phyloP scores from a whole-genome alignment of 2,329 filamentous ascomycete genomes.

The Juglanconis sp. region DNA sequence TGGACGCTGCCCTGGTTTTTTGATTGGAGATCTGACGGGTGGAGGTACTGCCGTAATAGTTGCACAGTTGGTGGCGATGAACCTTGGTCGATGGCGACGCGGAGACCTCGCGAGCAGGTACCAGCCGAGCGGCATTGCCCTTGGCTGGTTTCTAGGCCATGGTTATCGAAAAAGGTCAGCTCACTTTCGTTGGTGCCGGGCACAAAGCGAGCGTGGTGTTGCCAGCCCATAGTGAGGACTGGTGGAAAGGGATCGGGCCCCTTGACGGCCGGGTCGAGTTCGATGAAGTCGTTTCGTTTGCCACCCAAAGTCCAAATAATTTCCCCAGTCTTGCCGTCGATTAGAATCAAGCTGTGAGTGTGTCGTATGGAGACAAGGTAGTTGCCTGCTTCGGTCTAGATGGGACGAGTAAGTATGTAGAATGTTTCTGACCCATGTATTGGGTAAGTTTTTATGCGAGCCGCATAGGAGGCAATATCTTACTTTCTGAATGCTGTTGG shows the following conservation, averaged over 20 bases:
- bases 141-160: slow-evolving; percentile 4
- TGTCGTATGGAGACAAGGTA: slow-evolving; percentile 35
- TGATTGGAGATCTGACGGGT: slow-evolving; percentile 32
- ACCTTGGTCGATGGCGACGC: slow-evolving; percentile 33
- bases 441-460: neutral
- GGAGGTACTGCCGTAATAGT: slow-evolving; percentile 35
- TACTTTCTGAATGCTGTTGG: slow-evolving; percentile 33
- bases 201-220: slow-evolving; percentile 38
- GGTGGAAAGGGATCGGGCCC: slow-evolving; percentile 33
- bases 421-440: neutral
- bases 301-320: slow-evolving; percentile 36
- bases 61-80: slow-evolving; percentile 38
- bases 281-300: slow-evolving; percentile 31
- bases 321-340: slow-evolving; percentile 29
- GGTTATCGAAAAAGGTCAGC: slow-evolving; percentile 48
- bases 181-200: slow-evolving; percentile 31
- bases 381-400: slow-evolving; percentile 39
- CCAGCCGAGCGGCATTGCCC: slow-evolving; percentile 16
- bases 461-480: neutral
- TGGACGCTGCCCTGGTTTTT: slow-evolving; percentile 36
- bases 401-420: slow-evolving; percentile 14
- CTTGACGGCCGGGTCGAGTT: slow-evolving; percentile 23
- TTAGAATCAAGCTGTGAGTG: slow-evolving; percentile 26
- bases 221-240: slow-evolving; percentile 34
- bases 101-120: slow-evolving; percentile 28